Conservation (phyloP, 202 grass and related monocot species). For the Miscanthus sacchariflorus region DNA sequence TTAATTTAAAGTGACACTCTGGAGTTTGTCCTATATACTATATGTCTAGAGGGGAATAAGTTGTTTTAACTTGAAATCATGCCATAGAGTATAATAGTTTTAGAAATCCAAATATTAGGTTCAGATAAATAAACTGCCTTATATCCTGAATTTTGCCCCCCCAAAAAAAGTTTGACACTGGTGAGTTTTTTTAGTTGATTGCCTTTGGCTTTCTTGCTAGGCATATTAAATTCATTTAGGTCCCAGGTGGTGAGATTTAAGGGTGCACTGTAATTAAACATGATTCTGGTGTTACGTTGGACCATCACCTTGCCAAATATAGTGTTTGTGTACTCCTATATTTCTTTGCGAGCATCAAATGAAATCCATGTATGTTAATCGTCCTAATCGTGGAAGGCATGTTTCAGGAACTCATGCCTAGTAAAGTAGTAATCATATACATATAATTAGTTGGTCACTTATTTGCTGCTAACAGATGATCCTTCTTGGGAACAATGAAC, state of each 20-base stretch:
- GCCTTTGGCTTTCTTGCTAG: background rate
- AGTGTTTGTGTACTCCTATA: background rate
- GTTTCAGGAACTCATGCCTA: background rate
- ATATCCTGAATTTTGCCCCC: background rate
- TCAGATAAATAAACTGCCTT: background rate
- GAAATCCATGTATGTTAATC: background rate
- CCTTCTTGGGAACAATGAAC: background rate
- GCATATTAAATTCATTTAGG: slow-evolving; percentile 31
- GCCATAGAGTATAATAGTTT: background rate
- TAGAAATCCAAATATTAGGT: background rate
- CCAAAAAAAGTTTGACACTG: background rate
- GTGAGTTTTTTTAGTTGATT: background rate
- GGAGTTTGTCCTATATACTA: background rate
- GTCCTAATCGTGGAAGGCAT: background rate
- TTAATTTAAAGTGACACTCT: slow-evolving; percentile 3
- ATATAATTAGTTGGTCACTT: slow-evolving; percentile 2
- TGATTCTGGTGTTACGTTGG: slow-evolving; percentile 12
- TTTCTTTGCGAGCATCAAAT: background rate
- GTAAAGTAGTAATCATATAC: background rate
- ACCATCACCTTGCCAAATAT: background rate
- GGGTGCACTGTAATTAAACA: background rate
- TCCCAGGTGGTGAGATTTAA: background rate
- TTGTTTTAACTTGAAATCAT: background rate
- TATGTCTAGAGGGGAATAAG: background rate
- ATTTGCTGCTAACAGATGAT: background rate